phyloP scores from a whole-genome alignment of 257 asterid genomes.

The Primulina tabacum region DNA sequence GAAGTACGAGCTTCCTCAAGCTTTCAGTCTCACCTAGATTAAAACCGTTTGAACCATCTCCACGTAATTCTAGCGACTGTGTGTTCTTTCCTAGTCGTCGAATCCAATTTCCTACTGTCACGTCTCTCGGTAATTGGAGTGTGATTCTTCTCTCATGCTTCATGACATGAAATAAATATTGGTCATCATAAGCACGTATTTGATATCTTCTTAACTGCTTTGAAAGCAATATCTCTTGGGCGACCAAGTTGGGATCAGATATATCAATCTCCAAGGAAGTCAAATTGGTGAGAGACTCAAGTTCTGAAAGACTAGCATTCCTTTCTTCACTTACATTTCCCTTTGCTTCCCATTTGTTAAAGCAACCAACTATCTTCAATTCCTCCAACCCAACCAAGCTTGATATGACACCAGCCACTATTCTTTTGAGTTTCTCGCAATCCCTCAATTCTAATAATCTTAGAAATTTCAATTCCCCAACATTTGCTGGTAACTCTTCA shows the following conservation, averaged over 20 bases:
- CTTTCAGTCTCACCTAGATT: neutral
- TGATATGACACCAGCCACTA: neutral
- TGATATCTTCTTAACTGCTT: neutral
- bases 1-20: neutral
- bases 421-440: neutral
- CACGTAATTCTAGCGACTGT: neutral
- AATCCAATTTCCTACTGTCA: slow-evolving; percentile 12
- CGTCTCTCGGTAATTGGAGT: neutral
- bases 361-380: neutral
- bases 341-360: neutral
- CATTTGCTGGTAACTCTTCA: neutral
- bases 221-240: neutral
- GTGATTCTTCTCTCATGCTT: neutral
- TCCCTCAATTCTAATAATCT: neutral
- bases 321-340: no score
- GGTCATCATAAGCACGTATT: neutral
- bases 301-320: neutral
- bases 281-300: neutral
- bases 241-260: no score
- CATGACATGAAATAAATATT: no score
- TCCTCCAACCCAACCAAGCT: neutral
- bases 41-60: neutral
- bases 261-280: neutral
- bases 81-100: neutral
- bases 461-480: neutral